Conservation (phyloP, 352 stramenopile genomes). For the Nothophytophthora sp. region DNA sequence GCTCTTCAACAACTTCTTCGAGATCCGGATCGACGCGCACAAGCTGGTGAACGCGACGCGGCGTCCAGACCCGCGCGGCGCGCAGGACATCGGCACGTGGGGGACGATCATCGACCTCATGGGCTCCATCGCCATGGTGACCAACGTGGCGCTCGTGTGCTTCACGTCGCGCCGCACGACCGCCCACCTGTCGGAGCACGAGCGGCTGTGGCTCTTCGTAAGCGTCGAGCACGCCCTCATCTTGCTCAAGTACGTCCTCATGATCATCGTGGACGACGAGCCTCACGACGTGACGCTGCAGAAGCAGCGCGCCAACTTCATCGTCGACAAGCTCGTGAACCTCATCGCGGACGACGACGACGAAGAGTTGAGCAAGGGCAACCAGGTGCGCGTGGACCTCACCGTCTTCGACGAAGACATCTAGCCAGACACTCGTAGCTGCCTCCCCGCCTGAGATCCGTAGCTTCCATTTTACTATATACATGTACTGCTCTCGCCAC, state of each 20-base stretch:
- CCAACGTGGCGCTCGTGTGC: constrained; percentile 93
- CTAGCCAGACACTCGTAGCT: constrained; percentile 14
- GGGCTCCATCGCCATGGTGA: constrained; percentile 87
- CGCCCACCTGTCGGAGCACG: constrained; percentile 35
- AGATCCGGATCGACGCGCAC: constrained; percentile 90
- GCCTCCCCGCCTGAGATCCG: constrained; percentile 13
- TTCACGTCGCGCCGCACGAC: constrained; percentile 87
- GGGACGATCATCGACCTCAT: constrained; percentile 90
- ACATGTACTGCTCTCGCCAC: constrained; percentile 8
- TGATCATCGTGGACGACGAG: constrained; percentile 71
- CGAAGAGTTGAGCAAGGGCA: constrained; percentile 61
- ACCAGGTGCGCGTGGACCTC: constrained; percentile 79
- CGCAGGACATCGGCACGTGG: constrained; percentile 93
- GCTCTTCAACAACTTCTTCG: constrained; percentile 92
- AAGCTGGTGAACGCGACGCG: constrained; percentile 81
- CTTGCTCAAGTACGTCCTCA: constrained; percentile 69
- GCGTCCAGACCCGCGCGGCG: constrained; percentile 69
- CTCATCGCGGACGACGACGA: constrained; percentile 77
- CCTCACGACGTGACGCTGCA: constrained; percentile 67
- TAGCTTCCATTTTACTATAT: constrained; percentile 26
- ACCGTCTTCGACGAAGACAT: constrained; percentile 79
- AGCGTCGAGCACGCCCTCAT: constrained; percentile 66
- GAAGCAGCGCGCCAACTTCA: constrained; percentile 69
- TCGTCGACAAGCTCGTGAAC: constrained; percentile 77
- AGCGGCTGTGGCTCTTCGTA: constrained; percentile 66